Base-by-base conservation (phyloP, 2,329 filamentous ascomycete genomes). In the Aspergillus sp. region DNA sequence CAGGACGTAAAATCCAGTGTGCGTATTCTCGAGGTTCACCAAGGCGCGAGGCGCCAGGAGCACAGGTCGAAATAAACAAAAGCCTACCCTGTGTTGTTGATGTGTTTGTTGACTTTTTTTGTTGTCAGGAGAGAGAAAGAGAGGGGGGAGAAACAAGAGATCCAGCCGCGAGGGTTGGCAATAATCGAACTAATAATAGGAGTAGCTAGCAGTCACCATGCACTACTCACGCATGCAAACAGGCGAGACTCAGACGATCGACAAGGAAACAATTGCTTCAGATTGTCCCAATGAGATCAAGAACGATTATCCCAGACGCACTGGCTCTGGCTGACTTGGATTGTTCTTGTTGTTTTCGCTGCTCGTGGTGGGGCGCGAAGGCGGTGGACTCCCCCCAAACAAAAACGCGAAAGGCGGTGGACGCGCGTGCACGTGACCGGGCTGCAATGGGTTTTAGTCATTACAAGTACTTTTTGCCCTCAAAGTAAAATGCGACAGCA, bases 341-440 rank as follows among this genome's bases (percentile, higher is more conserved):
- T 9, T 39, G 12, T 26, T 39, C 26, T 40, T 28, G 73, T 48
- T 40, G 61, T 56, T 34, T 69, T 69, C 12, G 74, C 74, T 10
- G 74, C 42, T 51, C 41, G 44, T 57, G 46, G 60, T 62, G 61
- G 62, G 58, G 58, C 60, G 55, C 38, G 51, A 56, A 60, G 74
- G 67, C 78, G 79, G 52, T 80, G 48, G 19, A 55, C 26, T 57
- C 55, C 57, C 51, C 59, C 62, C 49, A 54, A 52, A 53, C 47
- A 53, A 51, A 19, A 53, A n/a, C 34, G 54, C 48, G 28, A 43
- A 51, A 57, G 61, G 63, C 63, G 63, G 63, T 65, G 58, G 58
- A 54, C 51, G 50, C 52, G 58, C 54, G 10, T 10, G 10, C 51
- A 46, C 34, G 44, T 53, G 51, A 19, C 19, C 19, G 19, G 19